These are phyloP conservation scores for Aotearoamyces nothofagi DNA, from an alignment of 2,329 filamentous ascomycete species.

Conservation along the genomic window DNA sequence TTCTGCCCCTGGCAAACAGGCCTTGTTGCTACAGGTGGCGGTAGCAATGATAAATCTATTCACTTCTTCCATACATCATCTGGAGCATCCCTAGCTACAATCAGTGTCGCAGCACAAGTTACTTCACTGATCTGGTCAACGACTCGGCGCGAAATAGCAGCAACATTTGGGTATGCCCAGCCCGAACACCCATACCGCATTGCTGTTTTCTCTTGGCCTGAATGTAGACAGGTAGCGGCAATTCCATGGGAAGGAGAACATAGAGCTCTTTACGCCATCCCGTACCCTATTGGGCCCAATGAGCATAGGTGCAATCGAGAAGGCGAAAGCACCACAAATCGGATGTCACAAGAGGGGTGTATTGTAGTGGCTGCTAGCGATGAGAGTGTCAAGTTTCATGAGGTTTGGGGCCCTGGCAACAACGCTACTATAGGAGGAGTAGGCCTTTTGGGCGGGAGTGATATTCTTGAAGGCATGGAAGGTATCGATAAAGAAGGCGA, in stretches of 20 bases:
- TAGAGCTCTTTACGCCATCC: slow-evolving; percentile 73
- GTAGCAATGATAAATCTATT: slow-evolving; percentile 87
- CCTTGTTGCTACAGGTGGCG: slow-evolving; percentile 79
- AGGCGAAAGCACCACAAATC: slow-evolving; percentile 35
- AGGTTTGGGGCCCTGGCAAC: slow-evolving; percentile 65
- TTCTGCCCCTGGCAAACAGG: slow-evolving; percentile 91
- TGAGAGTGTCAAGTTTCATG: slow-evolving; percentile 86
- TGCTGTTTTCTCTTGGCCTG: slow-evolving; percentile 89
- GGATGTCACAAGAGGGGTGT: slow-evolving; percentile 57
- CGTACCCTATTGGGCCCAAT: slow-evolving; percentile 54
- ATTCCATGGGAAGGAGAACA: slow-evolving; percentile 73
- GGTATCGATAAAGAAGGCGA: slow-evolving; percentile 63
- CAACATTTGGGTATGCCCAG: slow-evolving; percentile 86
- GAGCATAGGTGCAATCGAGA: slow-evolving; percentile 21
- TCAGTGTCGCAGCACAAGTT: slow-evolving; percentile 85
- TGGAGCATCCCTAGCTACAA: slow-evolving; percentile 73
- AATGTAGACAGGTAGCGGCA: slow-evolving; percentile 70
- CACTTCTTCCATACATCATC: slow-evolving; percentile 87
- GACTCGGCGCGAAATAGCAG: slow-evolving; percentile 73
- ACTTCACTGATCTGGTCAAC: slow-evolving; percentile 85
- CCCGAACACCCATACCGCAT: slow-evolving; percentile 82
- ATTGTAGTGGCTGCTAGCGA: slow-evolving; percentile 88
- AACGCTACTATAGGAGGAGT: slow-evolving; percentile 35
- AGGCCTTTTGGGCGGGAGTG: slow-evolving; percentile 63
- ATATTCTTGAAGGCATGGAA: slow-evolving; percentile 70